These are phyloP conservation scores for Fraxinus ornus DNA, from an alignment of 305 asterid species.

Conservation along the genomic window DNA sequence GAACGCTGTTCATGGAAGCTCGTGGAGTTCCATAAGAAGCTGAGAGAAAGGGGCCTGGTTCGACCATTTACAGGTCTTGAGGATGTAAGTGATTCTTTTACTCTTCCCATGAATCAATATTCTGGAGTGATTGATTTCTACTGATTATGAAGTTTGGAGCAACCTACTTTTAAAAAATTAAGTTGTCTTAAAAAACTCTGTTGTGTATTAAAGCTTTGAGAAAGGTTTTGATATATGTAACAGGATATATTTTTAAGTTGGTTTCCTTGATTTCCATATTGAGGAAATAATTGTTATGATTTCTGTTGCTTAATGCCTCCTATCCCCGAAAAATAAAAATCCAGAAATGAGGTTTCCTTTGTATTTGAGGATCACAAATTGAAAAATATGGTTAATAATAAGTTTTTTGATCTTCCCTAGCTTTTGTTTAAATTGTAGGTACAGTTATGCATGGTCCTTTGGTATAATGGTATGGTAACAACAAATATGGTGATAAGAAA, in stretches of 20 bases:
- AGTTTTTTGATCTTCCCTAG: not conserved
- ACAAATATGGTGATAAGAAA: not conserved
- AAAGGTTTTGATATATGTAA: not conserved
- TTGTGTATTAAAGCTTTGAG: not conserved
- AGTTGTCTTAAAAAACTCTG: not conserved
- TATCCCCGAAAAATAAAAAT: not conserved
- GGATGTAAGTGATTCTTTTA: constrained; percentile 67
- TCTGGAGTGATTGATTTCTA: not conserved
- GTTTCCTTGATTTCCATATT: not conserved
- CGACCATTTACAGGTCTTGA: constrained; percentile 96
- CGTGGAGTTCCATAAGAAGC: constrained; percentile 74
- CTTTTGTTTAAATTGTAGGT: not conserved
- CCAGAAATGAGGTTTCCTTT: not conserved
- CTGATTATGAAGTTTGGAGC: not conserved
- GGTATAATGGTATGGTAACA: not conserved
- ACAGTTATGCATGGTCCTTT: not conserved
- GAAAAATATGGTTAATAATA: not conserved
- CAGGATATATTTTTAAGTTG: not conserved
- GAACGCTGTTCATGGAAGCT: constrained; percentile 94
- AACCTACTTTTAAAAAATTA: not conserved
- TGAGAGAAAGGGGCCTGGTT: constrained; percentile 80
- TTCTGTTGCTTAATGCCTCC: not conserved
- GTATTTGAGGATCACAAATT: not conserved
- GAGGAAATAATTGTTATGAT: not conserved
- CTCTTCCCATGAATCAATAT: not conserved